phyloP scores from a whole-genome alignment of 176 grass and related monocot genomes.

The Carex pumila region DNA sequence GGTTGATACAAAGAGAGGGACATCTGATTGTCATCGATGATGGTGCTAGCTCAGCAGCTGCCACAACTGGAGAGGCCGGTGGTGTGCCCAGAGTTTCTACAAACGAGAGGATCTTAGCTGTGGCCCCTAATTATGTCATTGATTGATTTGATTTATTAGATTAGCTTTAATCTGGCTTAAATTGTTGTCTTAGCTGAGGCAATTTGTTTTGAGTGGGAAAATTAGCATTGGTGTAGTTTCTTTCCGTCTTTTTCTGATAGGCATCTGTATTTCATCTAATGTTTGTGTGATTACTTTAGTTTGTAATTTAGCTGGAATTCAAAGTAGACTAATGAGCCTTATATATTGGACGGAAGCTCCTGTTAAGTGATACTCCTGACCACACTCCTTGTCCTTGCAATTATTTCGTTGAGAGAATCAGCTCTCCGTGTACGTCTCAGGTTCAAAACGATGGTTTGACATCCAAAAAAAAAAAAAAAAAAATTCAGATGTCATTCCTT shows the following conservation, averaged over 20 bases:
- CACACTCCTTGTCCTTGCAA: neutral
- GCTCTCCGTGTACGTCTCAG: too few species aligned
- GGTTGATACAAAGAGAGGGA: constrained; percentile 86
- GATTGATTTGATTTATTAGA: constrained; percentile 32
- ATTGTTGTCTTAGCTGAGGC: neutral
- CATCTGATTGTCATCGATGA: constrained; percentile 97
- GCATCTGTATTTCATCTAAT: neutral
- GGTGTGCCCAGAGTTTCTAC: constrained; percentile 27
- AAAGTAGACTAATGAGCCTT: neutral
- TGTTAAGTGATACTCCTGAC: too few species aligned
- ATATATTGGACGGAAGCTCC: neutral
- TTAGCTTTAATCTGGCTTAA: neutral
- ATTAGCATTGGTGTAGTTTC: neutral
- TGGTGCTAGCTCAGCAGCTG: constrained; percentile 26
- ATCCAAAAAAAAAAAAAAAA: too few species aligned
- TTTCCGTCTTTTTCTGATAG: neutral
- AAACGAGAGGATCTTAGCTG: constrained; percentile 69
- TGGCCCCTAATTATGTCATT: constrained; percentile 86
- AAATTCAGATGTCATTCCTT: neutral
- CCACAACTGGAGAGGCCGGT: constrained; percentile 19
- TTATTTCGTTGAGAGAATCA: neutral
- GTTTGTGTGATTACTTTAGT: neutral
- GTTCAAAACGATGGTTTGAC: too few species aligned
- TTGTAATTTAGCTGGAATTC: neutral
- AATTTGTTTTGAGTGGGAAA: neutral